Evolutionary conservation across 1,284 basidiomycete genomes (phyloP), one percentile per base, ranked within the genome.

Genomic region (Omphalotus olearius): DNA sequence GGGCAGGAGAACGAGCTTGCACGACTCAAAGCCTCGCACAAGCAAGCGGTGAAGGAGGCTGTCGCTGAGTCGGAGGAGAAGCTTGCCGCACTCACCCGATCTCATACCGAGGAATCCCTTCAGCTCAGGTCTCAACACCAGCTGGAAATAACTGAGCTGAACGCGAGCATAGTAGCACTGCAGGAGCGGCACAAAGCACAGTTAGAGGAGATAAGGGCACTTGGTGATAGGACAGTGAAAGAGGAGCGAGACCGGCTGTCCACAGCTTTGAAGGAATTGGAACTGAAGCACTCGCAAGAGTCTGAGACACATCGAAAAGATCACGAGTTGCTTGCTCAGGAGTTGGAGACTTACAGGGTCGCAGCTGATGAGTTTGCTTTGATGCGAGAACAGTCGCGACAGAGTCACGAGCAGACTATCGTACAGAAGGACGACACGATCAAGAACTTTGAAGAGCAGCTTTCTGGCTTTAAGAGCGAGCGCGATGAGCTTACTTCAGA

Each of bases 331-430:
- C 71, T 90, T 30, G 60, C 73, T 4, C 73, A 84, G 53, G 82
- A 91, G 60, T 67, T 88, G 5, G 79, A 80, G 53, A 71, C 80
- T 1, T 76, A 85, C 65, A 85, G 85, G 62, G 73, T 71, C 39
- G 76, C 80, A 3, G 73, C 79, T 9, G 74, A 79, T 48, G 81
- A 89, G 58, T 75, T 79, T 53, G 66, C 68, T 1, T 60, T 73
- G 14, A 59, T 77, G 25, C 78, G 73, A 26, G 79, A 84, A 60
- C 73, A 80, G 61, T 67, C 70, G 30, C 76, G 71, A 23, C 66
- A 68, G 40, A 60, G 65, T 16, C 82, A 88, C 57, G 80, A 79
- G 56, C 64, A 69, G 39, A 70, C 71, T 6, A 54, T 87, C 33
- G 66, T 68, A 23, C 74, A 83, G 62, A 85, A 85, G 62, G 62